Evolutionary conservation across 306 rosid genomes (phyloP).

Genomic region (Biancaea sappan): DNA sequence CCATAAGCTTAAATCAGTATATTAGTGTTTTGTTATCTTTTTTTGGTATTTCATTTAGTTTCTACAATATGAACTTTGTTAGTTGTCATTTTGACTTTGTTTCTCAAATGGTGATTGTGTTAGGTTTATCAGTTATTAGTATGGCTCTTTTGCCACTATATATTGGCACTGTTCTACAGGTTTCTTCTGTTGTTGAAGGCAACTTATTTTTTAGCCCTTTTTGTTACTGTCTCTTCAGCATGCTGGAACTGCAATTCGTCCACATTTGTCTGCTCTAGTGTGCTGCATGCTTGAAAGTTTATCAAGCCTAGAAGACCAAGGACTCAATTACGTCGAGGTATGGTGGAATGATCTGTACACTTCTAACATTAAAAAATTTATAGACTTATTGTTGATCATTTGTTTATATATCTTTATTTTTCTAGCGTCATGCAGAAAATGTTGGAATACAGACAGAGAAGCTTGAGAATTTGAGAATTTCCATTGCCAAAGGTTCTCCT

Average conservation of each 20-base stretch:
- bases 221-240: slow-evolving; percentile 55
- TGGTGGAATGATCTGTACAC: slow-evolving; percentile 35
- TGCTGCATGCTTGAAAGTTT: slow-evolving; percentile 99
- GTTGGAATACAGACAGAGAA: slow-evolving; percentile 87
- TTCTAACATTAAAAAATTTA: slow-evolving; percentile 17
- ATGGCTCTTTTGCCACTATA: slow-evolving; percentile 21
- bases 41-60: slow-evolving; percentile 12
- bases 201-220: slow-evolving; percentile 6
- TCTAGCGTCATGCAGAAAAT: slow-evolving; percentile 88
- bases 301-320: slow-evolving; percentile 96
- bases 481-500: slow-evolving; percentile 96
- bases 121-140: background rate
- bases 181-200: slow-evolving; percentile 19
- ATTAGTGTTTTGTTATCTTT: slow-evolving; percentile 11
- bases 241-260: slow-evolving; percentile 87
- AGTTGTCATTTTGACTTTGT: slow-evolving; percentile 15
- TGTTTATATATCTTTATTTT: slow-evolving; percentile 30
- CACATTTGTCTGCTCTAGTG: slow-evolving; percentile 86
- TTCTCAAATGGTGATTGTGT: slow-evolving; percentile 25
- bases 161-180: slow-evolving; percentile 6
- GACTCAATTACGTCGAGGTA: slow-evolving; percentile 94
- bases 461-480: slow-evolving; percentile 89
- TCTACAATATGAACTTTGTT: slow-evolving; percentile 26
- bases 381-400: slow-evolving; percentile 19
- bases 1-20: background rate